A percentile compares a stretch with the other conserved stretches of the same genome.
Evolutionary conservation across 306 rosid species (phyloP).

Genomic region (Cucurbita moschata): DNA sequence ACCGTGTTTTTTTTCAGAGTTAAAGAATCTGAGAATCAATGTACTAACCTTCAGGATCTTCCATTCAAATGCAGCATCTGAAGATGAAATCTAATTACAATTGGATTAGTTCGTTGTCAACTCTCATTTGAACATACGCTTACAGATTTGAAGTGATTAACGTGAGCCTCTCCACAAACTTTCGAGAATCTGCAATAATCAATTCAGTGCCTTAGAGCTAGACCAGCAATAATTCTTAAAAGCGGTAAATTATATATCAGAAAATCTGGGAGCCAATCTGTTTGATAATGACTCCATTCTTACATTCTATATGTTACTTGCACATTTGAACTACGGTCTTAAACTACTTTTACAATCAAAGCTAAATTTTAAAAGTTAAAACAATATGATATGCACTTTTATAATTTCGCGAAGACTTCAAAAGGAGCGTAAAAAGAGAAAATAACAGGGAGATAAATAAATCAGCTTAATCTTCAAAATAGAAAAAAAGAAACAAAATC

Average conservation of each 20-base stretch:
- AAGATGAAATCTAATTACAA: not conserved
- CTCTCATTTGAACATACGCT: not conserved
- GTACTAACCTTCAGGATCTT: not conserved
- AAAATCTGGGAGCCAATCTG: not conserved
- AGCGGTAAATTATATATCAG: not conserved
- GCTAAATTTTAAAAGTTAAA: not conserved
- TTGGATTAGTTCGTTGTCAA: not conserved
- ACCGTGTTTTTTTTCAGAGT: not conserved
- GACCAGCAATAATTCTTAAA: not conserved
- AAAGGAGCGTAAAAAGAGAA: not conserved
- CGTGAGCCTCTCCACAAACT: not conserved
- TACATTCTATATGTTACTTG: not conserved
- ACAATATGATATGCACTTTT: not conserved
- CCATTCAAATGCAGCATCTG: not conserved
- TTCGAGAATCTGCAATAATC: not conserved
- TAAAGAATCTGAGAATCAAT: not conserved
- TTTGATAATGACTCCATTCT: not conserved
- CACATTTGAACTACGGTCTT: not conserved
- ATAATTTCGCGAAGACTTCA: not conserved
- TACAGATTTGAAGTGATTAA: not conserved
- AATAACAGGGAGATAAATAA: not conserved
- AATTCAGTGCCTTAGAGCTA: not conserved
- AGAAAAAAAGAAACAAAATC: not conserved
- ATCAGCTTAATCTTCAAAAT: not conserved
- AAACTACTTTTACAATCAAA: not conserved